Evolutionary conservation across 1,139 yeast species (phyloP).

Genomic region (Blastobotrys petasosporus): DNA sequence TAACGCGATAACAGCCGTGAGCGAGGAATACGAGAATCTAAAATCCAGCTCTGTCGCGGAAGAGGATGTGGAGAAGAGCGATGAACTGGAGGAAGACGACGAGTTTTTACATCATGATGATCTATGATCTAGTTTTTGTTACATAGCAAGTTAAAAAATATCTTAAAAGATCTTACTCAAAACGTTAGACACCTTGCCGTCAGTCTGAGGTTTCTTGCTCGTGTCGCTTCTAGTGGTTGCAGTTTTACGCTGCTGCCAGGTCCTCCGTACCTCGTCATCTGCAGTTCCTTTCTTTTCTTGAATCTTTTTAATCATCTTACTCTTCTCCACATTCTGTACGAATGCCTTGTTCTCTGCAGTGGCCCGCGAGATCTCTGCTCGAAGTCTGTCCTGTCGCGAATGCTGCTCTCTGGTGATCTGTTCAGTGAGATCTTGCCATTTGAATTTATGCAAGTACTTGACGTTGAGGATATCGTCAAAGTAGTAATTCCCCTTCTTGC

Average conservation of each 20-base stretch:
- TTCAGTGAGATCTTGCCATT: conserved; percentile 92
- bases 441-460: conserved; percentile 83
- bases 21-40: conserved; percentile 18
- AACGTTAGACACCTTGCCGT: conserved; percentile 19
- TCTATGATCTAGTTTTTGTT: neutral
- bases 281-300: conserved; percentile 45
- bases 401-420: conserved; percentile 91
- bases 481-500: conserved; percentile 86
- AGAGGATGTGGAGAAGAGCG: conserved; percentile 13
- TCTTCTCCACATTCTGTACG: conserved; percentile 75
- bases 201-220: conserved; percentile 13
- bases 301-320: conserved; percentile 72
- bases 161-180: conserved; percentile 16
- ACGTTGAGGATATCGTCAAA: conserved; percentile 91
- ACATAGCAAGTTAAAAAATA: neutral
- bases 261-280: conserved; percentile 24
- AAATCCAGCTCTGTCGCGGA: conserved; percentile 9
- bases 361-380: conserved; percentile 85
- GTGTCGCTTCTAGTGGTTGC: conserved; percentile 21
- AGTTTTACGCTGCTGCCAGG: conserved; percentile 30
- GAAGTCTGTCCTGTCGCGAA: conserved; percentile 76
- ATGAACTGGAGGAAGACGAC: conserved; percentile 4
- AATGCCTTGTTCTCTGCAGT: conserved; percentile 79
- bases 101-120: too few relatives aligned
- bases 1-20: conserved; percentile 40